Percentiles rank a stretch among this genome's conserved stretches.
Evolutionary conservation across 2,329 filamentous ascomycete species (phyloP).

Genomic region (Penicillium sp.): DNA sequence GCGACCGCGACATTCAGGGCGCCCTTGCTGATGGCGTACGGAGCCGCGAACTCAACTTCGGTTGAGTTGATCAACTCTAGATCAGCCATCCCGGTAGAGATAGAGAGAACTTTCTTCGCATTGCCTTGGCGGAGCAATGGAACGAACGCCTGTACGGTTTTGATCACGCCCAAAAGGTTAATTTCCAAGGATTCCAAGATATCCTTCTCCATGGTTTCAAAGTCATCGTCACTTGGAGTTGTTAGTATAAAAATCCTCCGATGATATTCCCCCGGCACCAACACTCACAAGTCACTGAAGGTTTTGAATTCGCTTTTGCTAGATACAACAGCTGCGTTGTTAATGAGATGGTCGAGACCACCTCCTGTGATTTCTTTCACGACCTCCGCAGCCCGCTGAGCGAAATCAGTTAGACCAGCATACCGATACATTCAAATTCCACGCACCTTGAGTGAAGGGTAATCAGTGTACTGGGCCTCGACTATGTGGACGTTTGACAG

Average conservation of each 20-base stretch:
- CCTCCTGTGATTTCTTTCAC: not conserved
- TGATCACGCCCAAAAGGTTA: not conserved
- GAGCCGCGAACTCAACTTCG: slow-evolving; percentile 25
- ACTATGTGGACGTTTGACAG: not conserved
- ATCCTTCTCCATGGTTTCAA: not conserved
- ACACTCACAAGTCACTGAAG: not conserved
- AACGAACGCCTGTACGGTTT: slow-evolving; percentile 23
- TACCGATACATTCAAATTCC: not conserved
- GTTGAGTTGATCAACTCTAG: slow-evolving; percentile 19
- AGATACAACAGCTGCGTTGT: not conserved
- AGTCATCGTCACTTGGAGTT: not conserved
- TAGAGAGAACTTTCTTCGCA: slow-evolving; percentile 47
- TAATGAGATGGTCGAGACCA: not conserved
- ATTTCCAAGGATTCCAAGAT: not conserved
- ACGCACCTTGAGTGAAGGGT: not conserved
- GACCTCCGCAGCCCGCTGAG: not conserved
- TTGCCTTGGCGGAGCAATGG: slow-evolving; percentile 42
- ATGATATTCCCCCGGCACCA: too few relatives aligned
- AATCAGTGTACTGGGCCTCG: not conserved
- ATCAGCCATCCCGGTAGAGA: slow-evolving; percentile 43
- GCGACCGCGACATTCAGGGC: slow-evolving; percentile 45
- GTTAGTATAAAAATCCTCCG: not conserved
- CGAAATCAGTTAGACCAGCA: not conserved
- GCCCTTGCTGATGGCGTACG: slow-evolving; percentile 45
- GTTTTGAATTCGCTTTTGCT: not conserved